Evolutionary conservation across 2,329 filamentous ascomycete species (phyloP), one percentile per base, ranked within the genome.

Genomic region (Penicillium sp.): DNA sequence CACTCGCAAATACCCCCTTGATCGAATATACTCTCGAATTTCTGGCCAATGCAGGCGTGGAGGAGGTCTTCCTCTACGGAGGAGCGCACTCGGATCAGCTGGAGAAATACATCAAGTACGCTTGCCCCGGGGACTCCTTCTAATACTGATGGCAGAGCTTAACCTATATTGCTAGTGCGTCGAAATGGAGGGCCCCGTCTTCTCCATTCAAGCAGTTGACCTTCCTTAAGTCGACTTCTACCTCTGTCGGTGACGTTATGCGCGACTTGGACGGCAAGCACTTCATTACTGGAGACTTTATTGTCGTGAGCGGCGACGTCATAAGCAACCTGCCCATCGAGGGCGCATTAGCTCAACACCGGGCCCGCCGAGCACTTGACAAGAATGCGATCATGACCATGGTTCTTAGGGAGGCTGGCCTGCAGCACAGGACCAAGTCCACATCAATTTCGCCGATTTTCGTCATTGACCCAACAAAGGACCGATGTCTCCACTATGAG

Each of bases 1-100:
- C 93, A 11, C 82, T 99, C 57, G 94, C 91, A 57, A 97, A 97
- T 73, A 92, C 88, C 1, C 93, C 94, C 35, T 81, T 99, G 60
- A 96, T 99, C 76, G 94, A 99, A 75, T 97, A 99, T 73, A 97
- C 93, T 4, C 86, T 97, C 67, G 92, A 97, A 70, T 97, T 96
- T 68, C 86, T 99, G 0, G 91, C 91, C 61, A 93, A 93, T 82
- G 91, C 94, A 56, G 91, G 92, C 55, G 91, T 97, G n/a, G 87
- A 94, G 65, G 90, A 97, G 62, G 89, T 97, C 51, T 96, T 89
- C 72, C 84, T 99, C 56, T 97, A 97, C 77, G 93, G 89, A 66
- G 90, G 91, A 57, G 87, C 90, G 28, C 91, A 97, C 72, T 89
- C 88, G 30, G 88, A 94, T 56, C 85, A 91, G 71, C 84, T 99